Evolutionary conservation across 2,329 filamentous ascomycete genomes (phyloP), one percentile per base, ranked within the genome.

Genomic region (Colletotrichum kahawae): DNA sequence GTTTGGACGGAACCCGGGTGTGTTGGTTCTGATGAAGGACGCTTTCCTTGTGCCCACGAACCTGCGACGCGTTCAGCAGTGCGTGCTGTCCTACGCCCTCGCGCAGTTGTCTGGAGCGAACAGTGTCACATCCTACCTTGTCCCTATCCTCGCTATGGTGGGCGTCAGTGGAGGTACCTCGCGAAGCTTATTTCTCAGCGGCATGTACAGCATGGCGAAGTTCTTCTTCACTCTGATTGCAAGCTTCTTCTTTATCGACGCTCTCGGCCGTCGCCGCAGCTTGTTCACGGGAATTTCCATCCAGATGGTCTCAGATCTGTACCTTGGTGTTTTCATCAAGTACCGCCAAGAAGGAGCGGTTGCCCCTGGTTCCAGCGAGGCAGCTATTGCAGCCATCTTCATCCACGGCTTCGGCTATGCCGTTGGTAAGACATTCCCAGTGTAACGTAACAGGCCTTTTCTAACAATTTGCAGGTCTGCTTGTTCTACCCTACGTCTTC

Each of bases 401-500:
- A 78, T 87, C 9, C 86, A 88, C 66, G 86, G 81, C 1, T 86
- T 88, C 60, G 87, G 85, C 6, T 88, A 86, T 76, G 82, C 83
- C 21, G 81, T 81, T 24, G 81, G 80, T 77, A 21, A 16, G 29
- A 1, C 6, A 21, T 27, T 21, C 3, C 21, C 0, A 6, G 5
- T 7, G 12, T 3, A 31, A 54, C 29, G 29, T 9, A 9, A 16
- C 3, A 54, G 5, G 8, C 12, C 5, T 31, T 12, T 51, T 14
- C 34, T 48, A 5, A 48, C 5, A 0, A 16, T 0, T 21, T 18
- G 0, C 16, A 67, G 54, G 51, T 5, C 29, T 60, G 27, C 67
- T 85, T 1, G 81, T 84, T 34, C 82, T 88, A 1, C 86, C 86
- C 0, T 88, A 87, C 66, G 81, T 88, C 7, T 87, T 88, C 67